These are phyloP conservation scores for Colletotrichum lupini DNA, from an alignment of 2,329 filamentous ascomycete genomes.

Conservation along the genomic window DNA sequence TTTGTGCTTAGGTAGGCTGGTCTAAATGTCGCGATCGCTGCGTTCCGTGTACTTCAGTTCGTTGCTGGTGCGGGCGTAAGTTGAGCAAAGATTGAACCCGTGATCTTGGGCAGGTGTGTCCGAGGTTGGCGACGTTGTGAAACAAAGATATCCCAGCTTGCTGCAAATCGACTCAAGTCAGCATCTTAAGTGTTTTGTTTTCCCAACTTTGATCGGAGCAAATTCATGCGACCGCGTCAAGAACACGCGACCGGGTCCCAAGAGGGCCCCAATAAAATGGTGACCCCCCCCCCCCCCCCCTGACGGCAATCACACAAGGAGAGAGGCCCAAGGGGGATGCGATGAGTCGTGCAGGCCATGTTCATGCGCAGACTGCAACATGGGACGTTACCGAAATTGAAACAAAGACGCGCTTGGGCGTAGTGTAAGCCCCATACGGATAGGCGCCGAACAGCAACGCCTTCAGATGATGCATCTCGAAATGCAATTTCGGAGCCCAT, in stretches of 20 bases:
- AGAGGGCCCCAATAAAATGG: slow-evolving; percentile 23
- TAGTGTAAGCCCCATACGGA: slow-evolving; percentile 26
- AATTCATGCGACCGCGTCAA: slow-evolving; percentile 34
- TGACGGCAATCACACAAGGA: slow-evolving; percentile 31
- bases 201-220: slow-evolving; percentile 35
- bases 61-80: slow-evolving; percentile 6
- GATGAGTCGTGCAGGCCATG: slow-evolving; percentile 30
- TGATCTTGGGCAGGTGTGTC: slow-evolving; percentile 29
- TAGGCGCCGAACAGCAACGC: slow-evolving; percentile 27
- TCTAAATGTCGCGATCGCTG: slow-evolving; percentile 11
- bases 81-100: slow-evolving; percentile 13
- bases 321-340: slow-evolving; percentile 25
- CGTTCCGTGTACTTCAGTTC: slow-evolving; percentile 3
- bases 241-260: slow-evolving; percentile 34
- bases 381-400: slow-evolving; percentile 37
- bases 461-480: slow-evolving; percentile 35
- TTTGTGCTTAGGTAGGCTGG: background rate
- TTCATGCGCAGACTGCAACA: slow-evolving; percentile 36
- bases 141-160: slow-evolving; percentile 34
- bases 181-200: slow-evolving; percentile 37
- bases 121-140: slow-evolving; percentile 31
- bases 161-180: slow-evolving; percentile 35
- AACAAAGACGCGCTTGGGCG: slow-evolving; percentile 32
- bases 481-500: slow-evolving; percentile 34
- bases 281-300: slow-evolving; percentile 10